Evolutionary conservation across 306 rosid species (phyloP), one percentile per base, ranked within the genome.

Genomic region (Alnus glutinosa): DNA sequence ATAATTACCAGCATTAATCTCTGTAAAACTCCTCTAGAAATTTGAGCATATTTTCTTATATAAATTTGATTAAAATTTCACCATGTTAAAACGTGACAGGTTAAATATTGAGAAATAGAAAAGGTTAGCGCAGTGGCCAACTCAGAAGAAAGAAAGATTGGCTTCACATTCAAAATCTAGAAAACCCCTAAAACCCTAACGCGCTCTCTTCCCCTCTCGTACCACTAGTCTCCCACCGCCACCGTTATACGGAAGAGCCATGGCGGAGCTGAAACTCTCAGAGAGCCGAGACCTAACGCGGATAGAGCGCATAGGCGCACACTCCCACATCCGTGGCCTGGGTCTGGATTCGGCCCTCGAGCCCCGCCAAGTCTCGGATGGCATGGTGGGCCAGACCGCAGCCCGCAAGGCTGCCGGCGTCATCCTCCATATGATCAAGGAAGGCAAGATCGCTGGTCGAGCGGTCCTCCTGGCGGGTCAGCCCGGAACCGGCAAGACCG

Each of bases 261-360:
- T 84, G 87, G 84, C 86, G 81, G 88, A 84, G 91, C 86, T 96
- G 14, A 96, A 90, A 76, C 92, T 96, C 2, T 91, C 98, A 1
- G 99, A 96, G 77, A 86, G 87, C 83, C 96, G 97, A 10, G 99
- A 96, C 81, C 90, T 93, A 0, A 96, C 99, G 4, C 96, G 98
- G 76, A 91, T 96, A 55, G 99, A 96, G 89, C 97, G 99, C 83
- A 94, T 96, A 50, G 99, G 99, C 37, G 96, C 99, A 1, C 99
- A 95, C 84, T 95, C 99, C 7, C 99, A 95, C 89, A 95, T 95
- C 80, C 93, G 99, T 1, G 99, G 99, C 4, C 93, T 95, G 0
- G 99, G 99, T 77, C 93, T 95, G 7, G 99, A 95, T 83, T 89
- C 99, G 8, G 58, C 99, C 18, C 86, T 93, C 0, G 96, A 93